Conservation (phyloP, 257 asterid genomes). For the Verbascum thapsus region DNA sequence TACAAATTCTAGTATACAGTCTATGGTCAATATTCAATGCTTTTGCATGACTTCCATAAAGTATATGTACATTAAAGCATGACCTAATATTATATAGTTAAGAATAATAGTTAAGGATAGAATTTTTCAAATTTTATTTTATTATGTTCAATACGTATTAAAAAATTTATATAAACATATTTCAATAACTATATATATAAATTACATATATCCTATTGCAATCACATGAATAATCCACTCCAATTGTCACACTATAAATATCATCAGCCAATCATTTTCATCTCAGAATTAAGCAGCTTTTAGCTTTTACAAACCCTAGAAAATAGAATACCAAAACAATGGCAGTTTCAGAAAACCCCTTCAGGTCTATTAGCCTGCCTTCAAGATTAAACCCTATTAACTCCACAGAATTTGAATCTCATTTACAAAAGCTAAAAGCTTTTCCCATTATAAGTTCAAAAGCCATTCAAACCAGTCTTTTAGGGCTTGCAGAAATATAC, state of each 20-base stretch:
- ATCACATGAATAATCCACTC: constrained; percentile 46
- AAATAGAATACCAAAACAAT: constrained; percentile 31
- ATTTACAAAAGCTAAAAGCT: constrained; percentile 42
- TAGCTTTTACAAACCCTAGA: background rate
- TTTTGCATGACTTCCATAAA: constrained; percentile 30
- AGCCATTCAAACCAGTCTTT: constrained; percentile 41
- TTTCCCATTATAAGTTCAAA: constrained; percentile 32
- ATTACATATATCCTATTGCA: too few relatives aligned
- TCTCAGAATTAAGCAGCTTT: background rate
- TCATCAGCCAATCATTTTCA: constrained; percentile 14
- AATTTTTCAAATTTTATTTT: too few relatives aligned
- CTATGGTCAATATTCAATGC: constrained; percentile 44
- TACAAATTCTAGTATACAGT: constrained; percentile 19
- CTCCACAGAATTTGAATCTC: constrained; percentile 46
- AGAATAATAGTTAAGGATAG: too few relatives aligned
- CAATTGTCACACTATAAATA: constrained; percentile 45
- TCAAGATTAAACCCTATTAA: constrained; percentile 59
- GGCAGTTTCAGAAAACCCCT: constrained; percentile 50
- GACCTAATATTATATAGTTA: constrained; percentile 23
- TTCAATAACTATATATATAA: too few relatives aligned
- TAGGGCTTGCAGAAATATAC: constrained; percentile 49
- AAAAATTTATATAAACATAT: too few relatives aligned
- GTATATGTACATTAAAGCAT: constrained; percentile 29
- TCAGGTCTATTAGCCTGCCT: constrained; percentile 80
- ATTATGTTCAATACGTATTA: too few relatives aligned